Evolutionary conservation across 345 rosid genomes (phyloP).

Genomic region (Salix purpurea): DNA sequence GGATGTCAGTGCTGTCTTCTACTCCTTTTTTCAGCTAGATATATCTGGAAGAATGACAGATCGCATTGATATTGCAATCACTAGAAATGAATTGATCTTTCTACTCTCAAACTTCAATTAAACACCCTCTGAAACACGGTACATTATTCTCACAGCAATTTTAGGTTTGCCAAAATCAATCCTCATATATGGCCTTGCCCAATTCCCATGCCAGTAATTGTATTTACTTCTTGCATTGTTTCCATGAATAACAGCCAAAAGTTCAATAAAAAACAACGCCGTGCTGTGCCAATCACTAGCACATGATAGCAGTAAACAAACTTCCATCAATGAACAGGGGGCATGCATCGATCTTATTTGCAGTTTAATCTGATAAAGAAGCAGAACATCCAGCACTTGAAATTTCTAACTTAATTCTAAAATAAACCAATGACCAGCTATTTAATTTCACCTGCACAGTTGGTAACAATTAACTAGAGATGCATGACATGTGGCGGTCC

Average conservation of each 20-base stretch:
- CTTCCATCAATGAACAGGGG: background rate
- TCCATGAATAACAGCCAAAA: background rate
- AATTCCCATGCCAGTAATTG: background rate
- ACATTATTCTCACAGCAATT: background rate
- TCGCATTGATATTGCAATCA: too few relatives aligned
- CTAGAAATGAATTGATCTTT: too few relatives aligned
- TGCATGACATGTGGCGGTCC: background rate
- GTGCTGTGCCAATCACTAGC: background rate
- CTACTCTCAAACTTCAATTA: too few relatives aligned
- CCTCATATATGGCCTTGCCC: background rate
- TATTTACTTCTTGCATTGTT: background rate
- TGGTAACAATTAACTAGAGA: background rate
- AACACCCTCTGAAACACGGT: too few relatives aligned
- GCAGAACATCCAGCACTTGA: background rate
- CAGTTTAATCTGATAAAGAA: background rate
- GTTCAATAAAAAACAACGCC: background rate
- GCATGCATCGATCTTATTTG: background rate
- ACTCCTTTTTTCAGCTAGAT: background rate
- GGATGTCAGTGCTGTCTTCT: background rate
- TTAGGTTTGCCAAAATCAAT: background rate
- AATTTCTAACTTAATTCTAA: background rate
- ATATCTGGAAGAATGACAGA: background rate
- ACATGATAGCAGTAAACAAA: background rate
- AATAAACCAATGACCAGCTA: background rate
- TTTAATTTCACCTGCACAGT: background rate